Conservation (phyloP, 2,329 filamentous ascomycete species). For the Neonectria hederae region DNA sequence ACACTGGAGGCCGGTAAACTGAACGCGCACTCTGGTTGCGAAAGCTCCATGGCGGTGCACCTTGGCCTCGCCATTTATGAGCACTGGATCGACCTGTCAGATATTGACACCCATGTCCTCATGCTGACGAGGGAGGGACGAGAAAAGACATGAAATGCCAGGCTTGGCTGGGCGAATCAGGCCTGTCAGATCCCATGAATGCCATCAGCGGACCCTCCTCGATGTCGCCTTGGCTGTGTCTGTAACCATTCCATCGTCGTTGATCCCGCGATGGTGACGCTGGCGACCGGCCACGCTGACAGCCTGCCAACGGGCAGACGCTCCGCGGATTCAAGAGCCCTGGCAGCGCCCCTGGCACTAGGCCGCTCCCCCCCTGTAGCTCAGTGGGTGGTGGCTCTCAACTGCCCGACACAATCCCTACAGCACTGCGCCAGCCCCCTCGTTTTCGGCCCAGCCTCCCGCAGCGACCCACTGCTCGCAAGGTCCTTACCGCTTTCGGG, state of each 20-base stretch:
- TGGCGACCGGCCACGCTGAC: conserved; percentile 17
- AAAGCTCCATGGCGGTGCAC: conserved; percentile 35
- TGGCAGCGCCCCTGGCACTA: conserved; percentile 23
- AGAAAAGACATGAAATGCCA: conserved; percentile 29
- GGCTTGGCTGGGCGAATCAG: conserved; percentile 24
- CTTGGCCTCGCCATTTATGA: conserved; percentile 14
- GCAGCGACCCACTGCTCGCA: conserved; percentile 33
- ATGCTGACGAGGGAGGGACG: background rate
- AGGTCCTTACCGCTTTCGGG: conserved; percentile 38
- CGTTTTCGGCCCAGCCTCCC: conserved; percentile 46
- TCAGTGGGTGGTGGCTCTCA: conserved; percentile 9
- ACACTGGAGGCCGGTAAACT: background rate
- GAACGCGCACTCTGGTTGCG: conserved; percentile 26
- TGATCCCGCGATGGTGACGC: conserved; percentile 12
- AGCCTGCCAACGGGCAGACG: conserved; percentile 12
- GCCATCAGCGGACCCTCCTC: conserved; percentile 8
- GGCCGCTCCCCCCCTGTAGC: conserved; percentile 5
- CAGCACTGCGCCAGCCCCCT: conserved; percentile 45
- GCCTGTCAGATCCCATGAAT: conserved; percentile 2
- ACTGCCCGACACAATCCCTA: conserved; percentile 36
- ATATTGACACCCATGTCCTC: conserved; percentile 12
- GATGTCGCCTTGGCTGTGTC: conserved; percentile 1
- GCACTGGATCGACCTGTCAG: background rate
- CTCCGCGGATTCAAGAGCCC: conserved; percentile 1
- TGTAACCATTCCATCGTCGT: background rate